phyloP scores from a whole-genome alignment of 1,139 yeast genomes.

The Sugiyamaella paludigena region DNA sequence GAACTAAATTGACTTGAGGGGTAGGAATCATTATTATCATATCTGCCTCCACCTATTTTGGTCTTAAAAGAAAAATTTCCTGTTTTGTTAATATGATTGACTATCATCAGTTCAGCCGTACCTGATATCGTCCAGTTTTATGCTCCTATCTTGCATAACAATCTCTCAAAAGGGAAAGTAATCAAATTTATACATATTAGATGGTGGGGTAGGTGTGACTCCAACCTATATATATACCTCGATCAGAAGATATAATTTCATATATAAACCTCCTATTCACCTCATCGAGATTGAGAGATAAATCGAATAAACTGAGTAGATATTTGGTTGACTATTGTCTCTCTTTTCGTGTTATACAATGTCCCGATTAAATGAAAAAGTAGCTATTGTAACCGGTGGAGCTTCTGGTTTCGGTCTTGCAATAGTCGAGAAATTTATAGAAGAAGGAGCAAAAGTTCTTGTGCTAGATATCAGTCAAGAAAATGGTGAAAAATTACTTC shows the following conservation, averaged over 20 bases:
- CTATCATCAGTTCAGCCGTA: no score
- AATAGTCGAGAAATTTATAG: conserved; percentile 24
- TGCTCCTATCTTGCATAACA: conserved; percentile 4
- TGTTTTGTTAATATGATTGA: no score
- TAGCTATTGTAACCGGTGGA: conserved; percentile 43
- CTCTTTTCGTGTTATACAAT: not conserved
- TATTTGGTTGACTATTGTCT: no score
- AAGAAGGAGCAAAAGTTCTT: conserved; percentile 24
- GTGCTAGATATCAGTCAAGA: conserved; percentile 21
- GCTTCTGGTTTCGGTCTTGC: conserved; percentile 42
- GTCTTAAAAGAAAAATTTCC: no score
- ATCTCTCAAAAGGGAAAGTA: conserved; percentile 3
- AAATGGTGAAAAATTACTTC: conserved; percentile 16
- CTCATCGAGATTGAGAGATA: not conserved
- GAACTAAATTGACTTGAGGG: no score
- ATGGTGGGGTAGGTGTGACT: no score
- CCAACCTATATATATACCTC: no score
- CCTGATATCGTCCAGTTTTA: not conserved
- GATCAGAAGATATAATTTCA: not conserved
- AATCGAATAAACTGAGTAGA: no score
- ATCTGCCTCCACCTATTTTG: no score
- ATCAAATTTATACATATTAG: conserved; percentile 1
- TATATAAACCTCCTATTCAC: not conserved
- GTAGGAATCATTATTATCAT: no score
- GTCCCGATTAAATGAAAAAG: conserved; percentile 32